Evolutionary conservation across 192 early-diverging fungal genomes (phyloP), one percentile per base, ranked within the genome.

Genomic region (Umbelopsis isabellina): DNA sequence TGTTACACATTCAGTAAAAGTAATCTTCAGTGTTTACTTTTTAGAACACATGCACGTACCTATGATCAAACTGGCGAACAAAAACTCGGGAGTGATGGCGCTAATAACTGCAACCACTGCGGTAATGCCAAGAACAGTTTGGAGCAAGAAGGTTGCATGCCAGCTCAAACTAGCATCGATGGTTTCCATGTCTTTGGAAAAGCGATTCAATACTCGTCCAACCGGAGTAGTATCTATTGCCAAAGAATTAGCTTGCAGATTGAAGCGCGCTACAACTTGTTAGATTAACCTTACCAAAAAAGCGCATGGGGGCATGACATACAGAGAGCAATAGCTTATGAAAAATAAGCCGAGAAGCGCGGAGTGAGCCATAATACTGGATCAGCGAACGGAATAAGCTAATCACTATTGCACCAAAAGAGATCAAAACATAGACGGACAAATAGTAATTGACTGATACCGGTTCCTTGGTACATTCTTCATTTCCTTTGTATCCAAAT

Each of bases 141-240:
- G 58, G 4, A 73, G 37, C 12, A 73, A 58, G 37, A 67, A 68
- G 20, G 46, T 64, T 25, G 51, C 48, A 44, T 66, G 46, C 21
- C 46, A 44, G 27, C 58, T 23, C 3, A 85, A 51, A 25, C 77
- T 76, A 5, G 71, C 58, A 65, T 86, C 83, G 30, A 85, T 77
- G 0, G 78, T 82, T 48, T 86, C 84, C 46, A 91, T 61, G 74
- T 92, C 91, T 23, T 89, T 90, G 53, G 87, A 87, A 47, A 92
- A 91, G 49, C 91, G 84, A 72, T 94, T 94, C 72, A 94, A 83
- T 46, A 94, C 88, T 25, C 91, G 85, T 48, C 92, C 92, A 33
- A 91, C 58, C 25, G 92, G 92, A 27, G 89, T 91, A 25, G 89
- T 89, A 37, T 94, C 91, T 69, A 35, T 21, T 30, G 10, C 5